Evolutionary conservation across 2,329 filamentous ascomycete species (phyloP), one percentile per base, ranked within the genome.

Genomic region (Chrysosporium keratinophilum): DNA sequence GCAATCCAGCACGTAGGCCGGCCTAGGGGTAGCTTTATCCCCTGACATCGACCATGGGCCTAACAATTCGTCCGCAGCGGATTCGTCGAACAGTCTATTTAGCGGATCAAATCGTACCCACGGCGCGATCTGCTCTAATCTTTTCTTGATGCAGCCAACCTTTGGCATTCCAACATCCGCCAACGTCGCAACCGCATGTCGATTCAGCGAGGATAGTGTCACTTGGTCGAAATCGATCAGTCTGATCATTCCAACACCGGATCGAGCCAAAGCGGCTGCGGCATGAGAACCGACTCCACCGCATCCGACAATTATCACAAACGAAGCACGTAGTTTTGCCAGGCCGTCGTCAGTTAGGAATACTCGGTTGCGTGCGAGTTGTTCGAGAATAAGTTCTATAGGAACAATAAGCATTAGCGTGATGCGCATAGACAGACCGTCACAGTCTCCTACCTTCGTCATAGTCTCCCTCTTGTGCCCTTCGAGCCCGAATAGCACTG

Each of bases 161-260:
- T 98, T 98, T 7, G 90, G 82, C 11, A 85, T 88, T 20, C 93
- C 93, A 1, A 98, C 93, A 64, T 98, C 93, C 14, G 88, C 87
- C 5, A 97, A 76, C 0, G 91, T 97, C 4, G 93, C 93, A 1
- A 98, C 85, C 7, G 93, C 89, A 70, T 98, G 93, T n/a, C 93
- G 78, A 69, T 98, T 98, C 52, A 98, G 74, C 2, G 89, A 95
- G 59, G 88, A 95, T 43, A 98, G 76, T 0, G 90, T 95, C 34
- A 98, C 91, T 76, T 98, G 93, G 68, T 98, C 93, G 67, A 98
- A 98, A 69, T 98, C 93, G 61, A 98, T 82, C 37, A 98, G 79
- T 0, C 93, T 84, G 52, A 98, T 78, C 62, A 83, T 84, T n/a
- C 85, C 84, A 42, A 95, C 88, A 33, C 93, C 93, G 0, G 90